A percentile compares a stretch with the other conserved stretches of the same genome.
Conservation (phyloP, 306 rosid species). For the Parietaria judaica region DNA sequence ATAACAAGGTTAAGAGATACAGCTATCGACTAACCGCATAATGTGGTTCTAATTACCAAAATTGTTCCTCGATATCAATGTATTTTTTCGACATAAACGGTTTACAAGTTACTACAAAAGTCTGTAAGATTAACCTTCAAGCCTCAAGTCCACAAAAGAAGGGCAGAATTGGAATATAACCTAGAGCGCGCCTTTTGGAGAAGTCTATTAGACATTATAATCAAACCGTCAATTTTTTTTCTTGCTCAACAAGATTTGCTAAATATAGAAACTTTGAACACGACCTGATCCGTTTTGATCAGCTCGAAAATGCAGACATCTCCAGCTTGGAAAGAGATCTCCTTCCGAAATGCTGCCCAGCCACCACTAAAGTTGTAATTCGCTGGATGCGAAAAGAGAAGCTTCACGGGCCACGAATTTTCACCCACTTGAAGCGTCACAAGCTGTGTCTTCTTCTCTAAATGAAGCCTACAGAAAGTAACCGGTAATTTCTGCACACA, state of each 20-base stretch:
- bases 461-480: background rate
- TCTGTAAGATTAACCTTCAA: too few relatives aligned
- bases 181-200: too few relatives aligned
- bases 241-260: background rate
- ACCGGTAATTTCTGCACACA: background rate
- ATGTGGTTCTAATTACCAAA: too few relatives aligned
- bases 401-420: slow-evolving; percentile 1
- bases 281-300: background rate
- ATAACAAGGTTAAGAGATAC: too few relatives aligned
- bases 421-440: slow-evolving; percentile 10
- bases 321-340: background rate
- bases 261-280: background rate
- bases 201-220: too few relatives aligned
- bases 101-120: too few relatives aligned
- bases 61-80: too few relatives aligned
- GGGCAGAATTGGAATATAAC: too few relatives aligned
- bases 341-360: background rate
- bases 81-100: too few relatives aligned
- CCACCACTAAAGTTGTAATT: background rate
- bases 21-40: too few relatives aligned
- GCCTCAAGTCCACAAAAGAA: too few relatives aligned
- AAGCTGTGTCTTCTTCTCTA: background rate
- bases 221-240: too few relatives aligned
- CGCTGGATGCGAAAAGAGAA: background rate
- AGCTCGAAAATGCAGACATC: slow-evolving; percentile 2